Evolutionary conservation across 228 moss, liverwort and hornwort species (phyloP), one percentile per base, ranked within the genome.

Genomic region (Sphagnum fallax): DNA sequence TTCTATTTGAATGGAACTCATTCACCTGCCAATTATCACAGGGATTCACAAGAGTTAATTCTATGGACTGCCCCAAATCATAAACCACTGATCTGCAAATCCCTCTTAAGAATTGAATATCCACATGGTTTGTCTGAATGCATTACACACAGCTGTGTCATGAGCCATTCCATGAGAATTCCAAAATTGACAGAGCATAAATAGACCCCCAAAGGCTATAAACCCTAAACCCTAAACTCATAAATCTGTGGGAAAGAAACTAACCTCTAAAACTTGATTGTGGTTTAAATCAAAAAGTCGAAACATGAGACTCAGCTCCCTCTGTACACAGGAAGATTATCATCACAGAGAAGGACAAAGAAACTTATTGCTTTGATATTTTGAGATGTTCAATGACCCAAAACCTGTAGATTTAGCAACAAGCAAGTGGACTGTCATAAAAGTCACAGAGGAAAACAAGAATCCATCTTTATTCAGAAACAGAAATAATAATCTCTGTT

Each of bases 301-400:
- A 72, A 92, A 92, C 61, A 92, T 75, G 49, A 96, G 84, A 70
- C 92, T 91, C 63, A 92, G 78, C 79, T 96, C 95, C 81, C 85
- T 91, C 86, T 96, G 86, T 81, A 87, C 60, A 70, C 13, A 48
- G 8, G 60, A 49, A 53, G 61, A 64, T 15, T 55, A 32, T 12
- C 8, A 55, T 55, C 55, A 55, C 8, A 55, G 8, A 55, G 8
- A 1, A 55, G 55, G 55, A 12, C 9, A 8, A 55, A 55, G 55
- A 50, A 3, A 12, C 12, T 55, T 55, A 12, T 55, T 55, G 55
- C 12, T 8, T 55, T 55, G 55, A 12, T 32, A 55, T 55, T 55
- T 55, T 55, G 55, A 55, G 55, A 55, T 55, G 55, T 55, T 65
- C 12, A 16, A 6, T 48, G 51, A 6, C 5, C 47, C 7, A 49